Evolutionary conservation across 768 basidiomycete species (phyloP), one percentile per base, ranked within the genome.

Genomic region (Mycena vitilis): DNA sequence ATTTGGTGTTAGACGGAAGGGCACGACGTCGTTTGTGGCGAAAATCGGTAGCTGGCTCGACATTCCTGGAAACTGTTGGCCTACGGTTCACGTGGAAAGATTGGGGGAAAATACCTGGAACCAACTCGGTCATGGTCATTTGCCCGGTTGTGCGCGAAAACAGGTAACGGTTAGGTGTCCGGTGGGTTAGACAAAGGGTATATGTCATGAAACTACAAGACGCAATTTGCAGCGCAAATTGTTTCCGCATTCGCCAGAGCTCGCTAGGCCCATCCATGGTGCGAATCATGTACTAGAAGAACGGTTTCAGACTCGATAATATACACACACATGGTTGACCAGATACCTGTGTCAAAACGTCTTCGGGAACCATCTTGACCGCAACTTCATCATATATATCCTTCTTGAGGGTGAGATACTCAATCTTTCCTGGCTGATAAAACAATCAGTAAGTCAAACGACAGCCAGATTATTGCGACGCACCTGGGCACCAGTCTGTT

Each of bases 1-100:
- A 79, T 98, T 98, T 5, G 96, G 96, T 5, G 98, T 99, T 71
- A 97, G 89, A 44, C 98, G 91, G 92, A 99, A 99, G 0, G 98
- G 98, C 6, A 98, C 95, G 4, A 90, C 85, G 73, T 99, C 98
- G 71, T 83, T 89, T 20, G 93, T 92, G 16, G 87, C 86, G 75
- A 95, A 93, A 49, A 93, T 78, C 76, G 85, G 91, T 65, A 84
- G 79, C 62, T 79, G 75, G 42, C 78, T 79, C 7, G 83, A 81
- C 38, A 86, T 76, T 15, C 83, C 86, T 86, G 65, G 16, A 65
- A 52, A 63, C 37, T 5, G 53, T 40, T 55, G 20, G 34, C 45
- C 55, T 30, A 58, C 37, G 44, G 56, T 40, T 30, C 36, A 63
- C 42, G 36, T 53, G 18, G 60, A 56, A 51, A 30, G 54, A 56